A percentile compares a stretch with the other conserved stretches of the same genome.
Conservation (phyloP, 208 protist species). For the Wallacemonas sp. region DNA sequence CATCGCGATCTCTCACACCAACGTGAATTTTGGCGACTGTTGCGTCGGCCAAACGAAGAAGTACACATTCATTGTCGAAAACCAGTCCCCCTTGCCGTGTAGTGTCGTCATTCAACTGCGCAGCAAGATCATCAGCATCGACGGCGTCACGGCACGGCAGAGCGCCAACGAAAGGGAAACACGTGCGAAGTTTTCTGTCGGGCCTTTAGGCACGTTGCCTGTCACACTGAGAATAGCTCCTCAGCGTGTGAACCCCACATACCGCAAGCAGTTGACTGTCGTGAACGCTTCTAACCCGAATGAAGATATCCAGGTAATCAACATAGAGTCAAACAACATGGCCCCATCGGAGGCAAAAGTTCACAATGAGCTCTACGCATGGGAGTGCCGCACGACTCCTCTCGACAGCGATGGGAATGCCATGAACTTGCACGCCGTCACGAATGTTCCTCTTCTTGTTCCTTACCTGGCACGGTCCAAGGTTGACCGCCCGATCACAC, state of each 20-base stretch:
- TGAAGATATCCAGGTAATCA: conserved; percentile 79
- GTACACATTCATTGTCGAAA: conserved; percentile 74
- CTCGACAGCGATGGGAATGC: conserved; percentile 13
- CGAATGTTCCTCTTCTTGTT: conserved; percentile 75
- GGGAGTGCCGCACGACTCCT: conserved; percentile 39
- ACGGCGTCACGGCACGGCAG: conserved; percentile 39
- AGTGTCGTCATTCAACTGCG: conserved; percentile 71
- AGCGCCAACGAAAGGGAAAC: conserved; percentile 40
- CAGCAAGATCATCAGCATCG: conserved; percentile 88
- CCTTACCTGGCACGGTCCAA: conserved; percentile 65
- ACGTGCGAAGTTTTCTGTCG: conserved; percentile 71
- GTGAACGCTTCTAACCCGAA: conserved; percentile 72
- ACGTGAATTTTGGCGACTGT: conserved; percentile 86
- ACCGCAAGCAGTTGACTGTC: conserved; percentile 83
- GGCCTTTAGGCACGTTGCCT: conserved; percentile 55
- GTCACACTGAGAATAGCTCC: conserved; percentile 78
- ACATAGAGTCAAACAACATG: conserved; percentile 90
- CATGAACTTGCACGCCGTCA: conserved; percentile 48
- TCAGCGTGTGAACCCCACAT: conserved; percentile 85
- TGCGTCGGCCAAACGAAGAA: conserved; percentile 77
- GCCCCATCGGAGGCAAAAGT: conserved; percentile 74
- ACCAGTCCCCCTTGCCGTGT: conserved; percentile 72
- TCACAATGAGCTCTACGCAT: conserved; percentile 85
- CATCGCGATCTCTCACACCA: conserved; percentile 61
- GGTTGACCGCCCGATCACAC: conserved; percentile 46